Conservation (phyloP, 2,329 filamentous ascomycete species). For the Penicillium sp. region DNA sequence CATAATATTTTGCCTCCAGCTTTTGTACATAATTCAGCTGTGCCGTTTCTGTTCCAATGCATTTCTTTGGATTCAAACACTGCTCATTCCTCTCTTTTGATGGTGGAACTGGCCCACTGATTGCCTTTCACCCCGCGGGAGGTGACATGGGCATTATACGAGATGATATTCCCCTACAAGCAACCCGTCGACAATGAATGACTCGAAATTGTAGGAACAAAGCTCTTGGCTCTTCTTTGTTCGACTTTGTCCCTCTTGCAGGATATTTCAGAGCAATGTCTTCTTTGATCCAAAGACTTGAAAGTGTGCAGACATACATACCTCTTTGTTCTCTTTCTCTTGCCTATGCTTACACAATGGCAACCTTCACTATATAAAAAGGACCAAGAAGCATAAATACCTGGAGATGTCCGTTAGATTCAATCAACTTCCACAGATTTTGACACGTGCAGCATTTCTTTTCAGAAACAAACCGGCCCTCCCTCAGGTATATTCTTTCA, state of each 20-base stretch:
- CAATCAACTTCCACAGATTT: not conserved
- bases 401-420: not conserved
- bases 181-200: not conserved
- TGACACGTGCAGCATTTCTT: not conserved
- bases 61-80: not conserved
- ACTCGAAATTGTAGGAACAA: not conserved
- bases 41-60: not conserved
- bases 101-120: too few relatives aligned
- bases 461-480: not conserved
- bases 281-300: not conserved
- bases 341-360: not conserved
- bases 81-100: not conserved
- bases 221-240: not conserved
- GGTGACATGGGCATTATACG: not conserved
- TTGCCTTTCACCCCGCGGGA: not conserved
- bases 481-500: not conserved
- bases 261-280: not conserved
- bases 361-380: not conserved
- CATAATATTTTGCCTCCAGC: not conserved
- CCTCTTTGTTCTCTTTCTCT: not conserved
- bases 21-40: conserved; percentile 1
- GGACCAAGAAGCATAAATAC: not conserved
- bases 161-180: not conserved
- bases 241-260: not conserved
- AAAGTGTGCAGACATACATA: not conserved